phyloP scores from a whole-genome alignment of 2,329 filamentous ascomycete species.

The Cladosporium velox region DNA sequence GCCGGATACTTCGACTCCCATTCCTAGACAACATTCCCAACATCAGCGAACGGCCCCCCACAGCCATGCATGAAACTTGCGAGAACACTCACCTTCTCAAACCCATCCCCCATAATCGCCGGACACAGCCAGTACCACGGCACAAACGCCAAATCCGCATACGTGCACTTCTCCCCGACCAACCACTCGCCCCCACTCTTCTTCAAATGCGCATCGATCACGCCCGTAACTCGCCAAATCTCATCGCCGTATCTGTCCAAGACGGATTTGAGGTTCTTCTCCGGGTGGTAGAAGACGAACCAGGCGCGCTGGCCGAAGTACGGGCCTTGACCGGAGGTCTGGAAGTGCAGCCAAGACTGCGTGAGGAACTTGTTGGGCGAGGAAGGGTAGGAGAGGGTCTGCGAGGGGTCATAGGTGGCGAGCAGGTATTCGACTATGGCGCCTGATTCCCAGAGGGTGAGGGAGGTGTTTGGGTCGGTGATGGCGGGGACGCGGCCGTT shows the following conservation, averaged over 20 bases:
- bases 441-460: constrained; percentile 43
- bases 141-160: constrained; percentile 46
- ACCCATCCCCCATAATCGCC: constrained; percentile 34
- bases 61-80: no score
- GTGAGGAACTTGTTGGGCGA: constrained; percentile 30
- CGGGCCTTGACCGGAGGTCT: constrained; percentile 38
- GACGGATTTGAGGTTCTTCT: constrained; percentile 45
- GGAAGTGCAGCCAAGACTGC: constrained; percentile 39
- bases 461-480: constrained; percentile 48
- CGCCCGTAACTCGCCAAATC: constrained; percentile 46
- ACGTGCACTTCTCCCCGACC: constrained; percentile 47
- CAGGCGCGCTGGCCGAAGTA: constrained; percentile 49
- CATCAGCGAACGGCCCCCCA: not conserved
- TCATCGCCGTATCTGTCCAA: constrained; percentile 50
- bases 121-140: constrained; percentile 40
- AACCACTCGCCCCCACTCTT: constrained; percentile 41
- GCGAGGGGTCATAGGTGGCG: constrained; percentile 38
- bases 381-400: constrained; percentile 32
- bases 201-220: constrained; percentile 46
- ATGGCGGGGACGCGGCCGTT: constrained; percentile 50
- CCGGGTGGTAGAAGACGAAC: constrained; percentile 46
- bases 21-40: constrained; percentile 20
- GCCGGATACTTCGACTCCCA: constrained; percentile 33
- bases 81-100: constrained; percentile 15
- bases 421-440: constrained; percentile 37